Base-by-base conservation (phyloP, 106 monocot genomes). In the Iris macrosiphon region DNA sequence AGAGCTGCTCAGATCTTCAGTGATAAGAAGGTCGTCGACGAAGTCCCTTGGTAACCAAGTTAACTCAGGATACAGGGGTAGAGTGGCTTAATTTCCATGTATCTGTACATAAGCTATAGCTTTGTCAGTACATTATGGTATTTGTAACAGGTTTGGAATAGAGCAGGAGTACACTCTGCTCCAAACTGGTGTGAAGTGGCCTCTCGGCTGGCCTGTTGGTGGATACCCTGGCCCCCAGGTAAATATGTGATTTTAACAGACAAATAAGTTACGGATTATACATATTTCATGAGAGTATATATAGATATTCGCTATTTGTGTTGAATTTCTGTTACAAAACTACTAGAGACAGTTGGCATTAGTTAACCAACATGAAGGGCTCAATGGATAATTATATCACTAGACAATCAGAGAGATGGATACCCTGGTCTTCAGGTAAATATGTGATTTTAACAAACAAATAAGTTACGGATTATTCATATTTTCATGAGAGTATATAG, bases 91-190 rank as follows among this genome's bases (percentile, higher is more conserved):
- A 19, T 39, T 32, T 31, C 18, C 8, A 30, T 33, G 33, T 7
- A 29, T 6, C 7, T 30, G n/a, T 35, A 4, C 18, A 55, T 22
- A 35, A 35, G 10, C 34, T 35, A 6, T 35, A 10, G 34, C 34
- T 35, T 35, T 35, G 34, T 10, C 10, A 35, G 34, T 35, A 6
- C 10, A 4, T 35, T 35, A 35, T 6, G 4, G 34, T 20, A 17
- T 46, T 0, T 46, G 1, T 17, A 4, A 12, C 55, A 86, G 80
- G 85, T 86, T 66, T 65, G 80, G 85, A 26, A 72, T 86, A 45
- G 85, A 86, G 53, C 80, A 86, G 59, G 85, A 86, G 53, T 86
- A 86, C 53, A 86, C 85, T 20, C 66, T 80, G 16, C 73, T 86
- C 19, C 76, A 80, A 59, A 80, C 73, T 43, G 80, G 80, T 35